Evolutionary conservation across 2,329 filamentous ascomycete genomes (phyloP), one percentile per base, ranked within the genome.

Genomic region (Cladophialophora immunda): DNA sequence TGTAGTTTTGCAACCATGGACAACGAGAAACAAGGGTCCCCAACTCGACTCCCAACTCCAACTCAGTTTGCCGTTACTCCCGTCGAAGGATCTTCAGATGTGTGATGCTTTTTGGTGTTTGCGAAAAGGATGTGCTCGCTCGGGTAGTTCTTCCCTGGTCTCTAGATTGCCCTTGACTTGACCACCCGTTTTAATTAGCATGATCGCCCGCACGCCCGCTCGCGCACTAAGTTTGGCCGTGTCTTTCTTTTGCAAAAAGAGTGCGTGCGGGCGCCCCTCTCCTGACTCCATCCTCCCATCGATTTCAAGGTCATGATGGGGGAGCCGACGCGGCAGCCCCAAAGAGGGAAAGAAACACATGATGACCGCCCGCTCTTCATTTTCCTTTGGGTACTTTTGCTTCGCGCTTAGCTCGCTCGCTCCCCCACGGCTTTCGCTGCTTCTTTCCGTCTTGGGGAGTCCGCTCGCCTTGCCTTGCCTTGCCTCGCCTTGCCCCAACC

Each of bases 311-410:
- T 25, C 22, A 25, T 9, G 17, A 45, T 1, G 38, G 25, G 45
- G 22, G 17, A 50, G 45, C 19, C 11, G 45, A 50, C 9, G 45
- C 11, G 25, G 22, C n/a, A n/a, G n/a, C n/a, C 45, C 19, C 19
- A 50, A 50, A 13, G 9, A 50, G 45, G 45, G 2, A 25, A 25
- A 25, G 22, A 50, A 50, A 50, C 1, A 50, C 38, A 19, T 11
- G 32, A 11, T 13, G 5, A 5, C 38, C 17, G 5, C 32, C 38
- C 17, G n/a, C n/a, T 41, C n/a, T 47, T 47, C 50, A 50, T 27
- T 56, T 65, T 57, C 56, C 34, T 56, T 34, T n/a, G n/a, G n/a
- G 32, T 22, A 17, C 25, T 11, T 17, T 55, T 4, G 22, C 30
- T 47, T 36, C 2, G 29, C 22, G n/a, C 25, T 41, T 56, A n/a